Conservation (phyloP, 768 basidiomycete genomes). For the Lenzites betulinus region DNA sequence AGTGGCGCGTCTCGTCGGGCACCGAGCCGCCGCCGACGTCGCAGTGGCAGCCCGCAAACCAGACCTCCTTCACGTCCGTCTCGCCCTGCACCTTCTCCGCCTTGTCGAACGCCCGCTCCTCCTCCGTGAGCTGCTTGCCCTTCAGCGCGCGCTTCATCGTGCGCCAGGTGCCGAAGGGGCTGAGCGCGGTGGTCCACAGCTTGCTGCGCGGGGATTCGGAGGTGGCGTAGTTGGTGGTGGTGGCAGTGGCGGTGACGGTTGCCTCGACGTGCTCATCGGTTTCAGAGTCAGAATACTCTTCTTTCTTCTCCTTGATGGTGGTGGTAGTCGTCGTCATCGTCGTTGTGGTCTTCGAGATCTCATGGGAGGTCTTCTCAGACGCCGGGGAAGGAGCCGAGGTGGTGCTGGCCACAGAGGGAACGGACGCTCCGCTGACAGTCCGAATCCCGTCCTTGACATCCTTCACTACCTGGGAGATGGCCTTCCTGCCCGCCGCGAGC, state of each 20-base stretch:
- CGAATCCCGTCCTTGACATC: slow-evolving; percentile 1
- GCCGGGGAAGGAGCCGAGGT: background rate
- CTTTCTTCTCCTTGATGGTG: background rate
- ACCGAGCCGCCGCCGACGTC: slow-evolving; percentile 80
- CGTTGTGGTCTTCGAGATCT: background rate
- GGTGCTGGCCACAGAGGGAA: background rate
- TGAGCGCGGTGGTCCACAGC: slow-evolving; percentile 7
- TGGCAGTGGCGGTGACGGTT: background rate
- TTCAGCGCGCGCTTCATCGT: slow-evolving; percentile 30
- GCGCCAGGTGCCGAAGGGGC: slow-evolving; percentile 12
- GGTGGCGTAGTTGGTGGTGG: background rate
- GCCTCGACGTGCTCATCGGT: background rate
- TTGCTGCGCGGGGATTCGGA: background rate
- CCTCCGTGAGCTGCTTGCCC: slow-evolving; percentile 30
- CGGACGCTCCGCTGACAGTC: background rate
- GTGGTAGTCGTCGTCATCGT: slow-evolving; percentile 18
- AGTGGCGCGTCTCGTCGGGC: slow-evolving; percentile 53
- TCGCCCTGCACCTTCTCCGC: slow-evolving; percentile 27
- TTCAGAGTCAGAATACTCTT: background rate
- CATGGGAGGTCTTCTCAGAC: slow-evolving; percentile 6
- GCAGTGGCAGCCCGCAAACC: slow-evolving; percentile 77
- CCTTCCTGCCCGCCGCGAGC: background rate
- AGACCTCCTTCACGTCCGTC: slow-evolving; percentile 76
- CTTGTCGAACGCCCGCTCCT: slow-evolving; percentile 43
- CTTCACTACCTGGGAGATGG: background rate